Evolutionary conservation across 768 basidiomycete species (phyloP).

Genomic region (Lentinula aciculospora): DNA sequence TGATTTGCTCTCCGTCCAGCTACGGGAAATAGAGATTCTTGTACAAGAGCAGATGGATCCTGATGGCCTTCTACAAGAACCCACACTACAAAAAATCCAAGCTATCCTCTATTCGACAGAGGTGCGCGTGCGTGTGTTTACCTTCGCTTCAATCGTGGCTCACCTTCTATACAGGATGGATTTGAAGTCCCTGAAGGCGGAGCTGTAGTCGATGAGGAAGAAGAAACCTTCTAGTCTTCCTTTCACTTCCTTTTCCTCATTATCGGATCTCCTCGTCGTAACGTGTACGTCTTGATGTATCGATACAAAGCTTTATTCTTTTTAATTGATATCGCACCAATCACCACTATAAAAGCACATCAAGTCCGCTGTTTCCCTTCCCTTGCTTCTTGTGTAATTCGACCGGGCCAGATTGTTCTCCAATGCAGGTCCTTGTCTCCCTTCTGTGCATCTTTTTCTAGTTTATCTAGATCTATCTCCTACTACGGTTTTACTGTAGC

Average conservation of each 20-base stretch:
- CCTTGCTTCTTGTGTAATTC: too few species aligned
- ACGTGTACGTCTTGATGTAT: background rate
- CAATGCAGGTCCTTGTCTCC: too few species aligned
- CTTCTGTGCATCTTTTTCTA: too few species aligned
- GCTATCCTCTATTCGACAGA: constrained; percentile 93
- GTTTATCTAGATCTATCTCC: too few species aligned
- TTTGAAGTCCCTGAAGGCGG: constrained; percentile 81
- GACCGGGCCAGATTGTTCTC: too few species aligned
- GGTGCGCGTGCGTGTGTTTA: constrained; percentile 34
- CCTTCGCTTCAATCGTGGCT: constrained; percentile 4
- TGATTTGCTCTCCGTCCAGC: constrained; percentile 35
- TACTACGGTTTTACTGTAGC: too few species aligned
- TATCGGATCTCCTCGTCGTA: background rate
- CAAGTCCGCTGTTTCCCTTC: too few species aligned
- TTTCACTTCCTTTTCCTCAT: background rate
- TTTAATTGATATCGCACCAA: background rate
- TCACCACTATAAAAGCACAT: background rate
- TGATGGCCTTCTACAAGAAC: constrained; percentile 55
- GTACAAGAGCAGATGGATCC: constrained; percentile 75
- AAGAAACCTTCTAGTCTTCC: constrained; percentile 8
- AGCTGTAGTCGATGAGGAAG: constrained; percentile 15
- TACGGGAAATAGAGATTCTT: constrained; percentile 94
- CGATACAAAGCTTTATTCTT: background rate
- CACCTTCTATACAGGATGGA: constrained; percentile 57
- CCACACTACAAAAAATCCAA: constrained; percentile 73